Conservation (phyloP, 768 basidiomycete genomes). For the Floccularia luteovirens region DNA sequence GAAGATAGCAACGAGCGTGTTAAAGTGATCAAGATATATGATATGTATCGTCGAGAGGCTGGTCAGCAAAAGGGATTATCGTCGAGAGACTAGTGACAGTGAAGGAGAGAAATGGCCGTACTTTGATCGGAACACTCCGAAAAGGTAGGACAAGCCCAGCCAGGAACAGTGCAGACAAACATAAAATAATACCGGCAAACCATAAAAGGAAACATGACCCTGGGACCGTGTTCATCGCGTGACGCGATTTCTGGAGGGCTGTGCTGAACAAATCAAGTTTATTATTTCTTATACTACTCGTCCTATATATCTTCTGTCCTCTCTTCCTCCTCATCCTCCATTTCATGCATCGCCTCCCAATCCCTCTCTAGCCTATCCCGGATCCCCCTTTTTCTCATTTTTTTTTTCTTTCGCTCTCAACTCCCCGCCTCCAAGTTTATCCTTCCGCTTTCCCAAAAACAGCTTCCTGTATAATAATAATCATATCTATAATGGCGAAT, state of each 20-base stretch:
- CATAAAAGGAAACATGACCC: no score
- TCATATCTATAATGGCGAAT: constrained; percentile 39
- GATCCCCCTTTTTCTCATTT: constrained; percentile 12
- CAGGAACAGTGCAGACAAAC: no score
- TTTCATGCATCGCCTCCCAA: constrained; percentile 17
- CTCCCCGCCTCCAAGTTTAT: constrained; percentile 6
- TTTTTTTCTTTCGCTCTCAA: constrained; percentile 7
- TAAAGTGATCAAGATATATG: no score
- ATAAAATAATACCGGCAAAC: no score
- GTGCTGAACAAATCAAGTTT: constrained; percentile 6
- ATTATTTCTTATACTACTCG: constrained; percentile 10
- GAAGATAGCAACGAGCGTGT: neutral
- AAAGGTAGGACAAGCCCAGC: no score
- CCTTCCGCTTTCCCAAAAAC: constrained; percentile 3
- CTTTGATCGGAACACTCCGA: neutral
- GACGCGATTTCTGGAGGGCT: neutral
- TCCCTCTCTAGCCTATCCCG: constrained; percentile 15
- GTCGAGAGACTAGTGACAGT: neutral
- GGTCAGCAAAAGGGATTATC: no score
- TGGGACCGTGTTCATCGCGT: constrained; percentile 7
- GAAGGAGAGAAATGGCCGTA: neutral
- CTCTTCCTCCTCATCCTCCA: constrained; percentile 10
- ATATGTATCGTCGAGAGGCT: no score
- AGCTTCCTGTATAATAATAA: constrained; percentile 23
- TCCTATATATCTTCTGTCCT: constrained; percentile 11